phyloP scores from a whole-genome alignment of 1,284 basidiomycete genomes.

The Rhodotorula sp. region DNA sequence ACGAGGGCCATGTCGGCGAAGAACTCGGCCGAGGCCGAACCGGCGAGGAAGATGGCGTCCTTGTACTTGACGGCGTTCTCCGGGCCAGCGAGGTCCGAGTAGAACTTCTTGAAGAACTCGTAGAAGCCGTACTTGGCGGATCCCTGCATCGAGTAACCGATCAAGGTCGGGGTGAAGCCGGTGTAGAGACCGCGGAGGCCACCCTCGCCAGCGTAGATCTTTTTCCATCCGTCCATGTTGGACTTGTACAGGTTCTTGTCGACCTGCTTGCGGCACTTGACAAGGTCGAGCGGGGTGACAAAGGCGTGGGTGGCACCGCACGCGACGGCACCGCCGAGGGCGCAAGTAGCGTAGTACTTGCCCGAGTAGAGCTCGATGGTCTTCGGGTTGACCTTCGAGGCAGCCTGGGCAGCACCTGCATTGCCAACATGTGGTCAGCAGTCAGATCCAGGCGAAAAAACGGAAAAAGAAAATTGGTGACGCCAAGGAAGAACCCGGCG shows the following conservation, averaged over 20 bases:
- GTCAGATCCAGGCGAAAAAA: background rate
- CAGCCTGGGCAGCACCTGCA: constrained; percentile 31
- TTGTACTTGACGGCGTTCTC: constrained; percentile 49
- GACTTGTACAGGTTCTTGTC: constrained; percentile 48
- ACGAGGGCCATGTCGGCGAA: constrained; percentile 48
- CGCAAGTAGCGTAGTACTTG: constrained; percentile 47
- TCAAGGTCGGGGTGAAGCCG: constrained; percentile 46
- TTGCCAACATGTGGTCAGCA: background rate
- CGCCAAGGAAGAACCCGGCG: background rate
- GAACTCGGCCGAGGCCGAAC: constrained; percentile 49
- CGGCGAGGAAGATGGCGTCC: constrained; percentile 48
- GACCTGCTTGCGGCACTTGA: constrained; percentile 49
- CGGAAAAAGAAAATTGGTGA: background rate
- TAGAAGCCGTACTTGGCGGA: constrained; percentile 49
- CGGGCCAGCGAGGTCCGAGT: constrained; percentile 46
- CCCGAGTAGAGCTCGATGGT: constrained; percentile 47
- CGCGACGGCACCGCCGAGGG: constrained; percentile 46
- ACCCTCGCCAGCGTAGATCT: constrained; percentile 46
- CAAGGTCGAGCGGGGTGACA: constrained; percentile 48
- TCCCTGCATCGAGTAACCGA: constrained; percentile 49
- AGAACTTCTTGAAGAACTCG: constrained; percentile 47
- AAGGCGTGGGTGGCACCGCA: constrained; percentile 49
- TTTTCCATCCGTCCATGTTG: constrained; percentile 48
- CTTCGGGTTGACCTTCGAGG: constrained; percentile 36
- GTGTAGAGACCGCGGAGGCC: constrained; percentile 48